Conservation (phyloP, 805 yeast species). For the Alloascoidea africana region DNA sequence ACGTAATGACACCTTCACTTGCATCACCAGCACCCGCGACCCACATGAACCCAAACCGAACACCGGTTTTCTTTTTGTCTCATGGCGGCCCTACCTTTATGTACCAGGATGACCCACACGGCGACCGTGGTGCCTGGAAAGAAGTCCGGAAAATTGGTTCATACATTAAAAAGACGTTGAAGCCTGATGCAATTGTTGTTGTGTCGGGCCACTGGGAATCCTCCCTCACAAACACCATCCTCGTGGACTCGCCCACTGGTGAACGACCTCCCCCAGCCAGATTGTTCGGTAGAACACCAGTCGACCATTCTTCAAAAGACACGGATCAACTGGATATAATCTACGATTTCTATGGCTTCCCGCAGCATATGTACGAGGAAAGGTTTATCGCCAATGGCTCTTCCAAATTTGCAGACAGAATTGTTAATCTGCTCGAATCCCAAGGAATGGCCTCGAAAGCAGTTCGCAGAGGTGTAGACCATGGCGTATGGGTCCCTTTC, state of each 20-base stretch:
- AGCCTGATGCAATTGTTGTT: constrained; percentile 52
- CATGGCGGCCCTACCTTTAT: constrained; percentile 80
- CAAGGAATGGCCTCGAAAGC: constrained; percentile 29
- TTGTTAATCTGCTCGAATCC: constrained; percentile 24
- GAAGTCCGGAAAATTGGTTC: constrained; percentile 34
- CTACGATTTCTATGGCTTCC: constrained; percentile 69
- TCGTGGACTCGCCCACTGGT: constrained; percentile 29
- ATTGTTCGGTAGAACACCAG: constrained; percentile 3
- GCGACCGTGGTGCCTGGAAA: constrained; percentile 45
- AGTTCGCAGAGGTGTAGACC: constrained; percentile 56
- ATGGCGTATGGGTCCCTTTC: constrained; percentile 74
- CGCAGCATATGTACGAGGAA: constrained; percentile 44
- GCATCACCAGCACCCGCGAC: too few relatives aligned
- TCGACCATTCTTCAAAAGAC: neutral
- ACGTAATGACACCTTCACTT: too few relatives aligned
- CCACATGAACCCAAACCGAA: constrained; percentile 8
- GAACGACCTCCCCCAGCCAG: neutral
- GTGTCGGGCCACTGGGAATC: constrained; percentile 77
- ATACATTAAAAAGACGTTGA: constrained; percentile 28
- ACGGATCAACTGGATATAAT: constrained; percentile 38
- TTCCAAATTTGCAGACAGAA: constrained; percentile 24
- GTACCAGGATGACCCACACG: constrained; percentile 33
- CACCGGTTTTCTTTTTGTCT: constrained; percentile 55
- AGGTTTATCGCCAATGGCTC: constrained; percentile 39
- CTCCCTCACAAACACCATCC: constrained; percentile 22